A percentile compares a stretch with the other conserved stretches of the same genome.
Evolutionary conservation across 441 rosid genomes (phyloP).

Genomic region (Syzygium malaccense): DNA sequence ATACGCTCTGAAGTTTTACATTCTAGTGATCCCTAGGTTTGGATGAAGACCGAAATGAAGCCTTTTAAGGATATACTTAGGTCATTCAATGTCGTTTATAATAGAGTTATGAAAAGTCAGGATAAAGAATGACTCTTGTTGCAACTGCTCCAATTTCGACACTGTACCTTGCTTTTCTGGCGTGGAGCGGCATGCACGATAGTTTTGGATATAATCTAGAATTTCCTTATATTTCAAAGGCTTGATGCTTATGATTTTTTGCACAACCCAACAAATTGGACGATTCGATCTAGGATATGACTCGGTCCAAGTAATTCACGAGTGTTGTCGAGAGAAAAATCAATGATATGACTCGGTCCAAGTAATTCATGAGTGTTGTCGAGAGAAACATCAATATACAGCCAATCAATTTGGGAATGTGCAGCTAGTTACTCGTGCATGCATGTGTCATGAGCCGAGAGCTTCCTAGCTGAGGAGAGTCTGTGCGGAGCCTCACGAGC

Average conservation of each 20-base stretch:
- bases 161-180: not conserved
- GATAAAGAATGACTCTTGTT: not conserved
- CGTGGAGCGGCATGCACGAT: not conserved
- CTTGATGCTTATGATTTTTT: not conserved
- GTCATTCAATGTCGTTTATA: too few relatives aligned
- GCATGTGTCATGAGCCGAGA: not conserved
- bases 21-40: too few relatives aligned
- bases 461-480: not conserved
- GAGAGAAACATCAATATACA: not conserved
- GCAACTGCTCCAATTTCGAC: not conserved
- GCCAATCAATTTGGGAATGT: not conserved
- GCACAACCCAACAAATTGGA: not conserved
- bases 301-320: not conserved
- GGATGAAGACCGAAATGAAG: too few relatives aligned
- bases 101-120: too few relatives aligned
- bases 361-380: not conserved
- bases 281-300: not conserved
- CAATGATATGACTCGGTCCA: too few relatives aligned
- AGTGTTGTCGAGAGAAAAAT: too few relatives aligned
- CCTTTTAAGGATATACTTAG: too few relatives aligned
- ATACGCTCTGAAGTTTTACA: too few relatives aligned
- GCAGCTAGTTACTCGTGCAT: not conserved
- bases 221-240: not conserved
- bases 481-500: not conserved
- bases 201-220: not conserved